phyloP scores from a whole-genome alignment of 1,139 yeast species.

The Saccharomyces hybrid region DNA sequence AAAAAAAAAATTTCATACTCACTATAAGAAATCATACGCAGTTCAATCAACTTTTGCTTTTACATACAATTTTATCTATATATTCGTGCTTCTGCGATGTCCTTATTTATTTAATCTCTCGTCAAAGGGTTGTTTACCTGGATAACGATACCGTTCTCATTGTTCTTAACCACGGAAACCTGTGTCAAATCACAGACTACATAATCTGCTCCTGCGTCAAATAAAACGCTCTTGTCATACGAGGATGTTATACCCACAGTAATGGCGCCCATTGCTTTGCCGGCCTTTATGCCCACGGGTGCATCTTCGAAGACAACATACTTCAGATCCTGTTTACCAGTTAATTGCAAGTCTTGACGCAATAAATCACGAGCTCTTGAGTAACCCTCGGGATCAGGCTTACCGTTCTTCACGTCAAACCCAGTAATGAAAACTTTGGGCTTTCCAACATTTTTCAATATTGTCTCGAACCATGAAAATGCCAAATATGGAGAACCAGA shows the following conservation, averaged over 20 bases:
- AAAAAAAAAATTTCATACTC: neutral
- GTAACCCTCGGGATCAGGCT: conserved; percentile 76
- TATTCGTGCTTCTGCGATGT: neutral
- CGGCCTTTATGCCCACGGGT: conserved; percentile 73
- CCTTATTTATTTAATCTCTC: neutral
- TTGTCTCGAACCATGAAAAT: conserved; percentile 39
- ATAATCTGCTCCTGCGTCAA: conserved; percentile 65
- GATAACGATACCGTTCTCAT: conserved; percentile 17
- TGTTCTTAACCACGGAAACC: conserved; percentile 31
- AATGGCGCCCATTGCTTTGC: conserved; percentile 67
- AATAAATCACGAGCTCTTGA: conserved; percentile 37
- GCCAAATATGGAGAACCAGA: conserved; percentile 69
- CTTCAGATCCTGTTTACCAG: conserved; percentile 31
- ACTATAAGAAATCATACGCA: neutral
- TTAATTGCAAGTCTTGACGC: conserved; percentile 42
- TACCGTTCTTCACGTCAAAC: conserved; percentile 60
- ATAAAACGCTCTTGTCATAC: conserved; percentile 52
- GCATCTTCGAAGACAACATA: conserved; percentile 78
- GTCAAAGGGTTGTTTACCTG: conserved; percentile 16
- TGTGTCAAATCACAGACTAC: conserved; percentile 57
- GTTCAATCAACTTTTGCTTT: neutral
- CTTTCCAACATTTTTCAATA: conserved; percentile 43
- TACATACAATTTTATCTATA: neutral
- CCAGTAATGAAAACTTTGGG: conserved; percentile 70
- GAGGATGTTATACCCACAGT: conserved; percentile 71